These are phyloP conservation scores for Arachnomyces sp. DNA, from an alignment of 2,329 filamentous ascomycete species.

Conservation along the genomic window DNA sequence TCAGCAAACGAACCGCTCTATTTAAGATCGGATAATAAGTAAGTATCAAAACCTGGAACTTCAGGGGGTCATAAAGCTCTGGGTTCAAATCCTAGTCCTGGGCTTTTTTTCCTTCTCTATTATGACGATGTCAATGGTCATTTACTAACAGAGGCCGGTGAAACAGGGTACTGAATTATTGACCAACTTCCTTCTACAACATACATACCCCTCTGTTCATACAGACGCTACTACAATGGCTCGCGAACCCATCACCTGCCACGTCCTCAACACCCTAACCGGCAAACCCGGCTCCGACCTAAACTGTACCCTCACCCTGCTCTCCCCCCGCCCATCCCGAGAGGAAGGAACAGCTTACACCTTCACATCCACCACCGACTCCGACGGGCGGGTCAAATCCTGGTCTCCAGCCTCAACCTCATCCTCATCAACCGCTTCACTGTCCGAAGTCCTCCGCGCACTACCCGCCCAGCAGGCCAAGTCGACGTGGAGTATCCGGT, in stretches of 20 bases:
- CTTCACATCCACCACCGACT: conserved; percentile 36
- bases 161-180: too few species aligned
- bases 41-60: too few species aligned
- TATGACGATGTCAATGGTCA: too few species aligned
- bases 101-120: too few species aligned
- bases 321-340: conserved; percentile 29
- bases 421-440: conserved; percentile 15
- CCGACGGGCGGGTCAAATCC: conserved; percentile 39
- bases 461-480: conserved; percentile 30
- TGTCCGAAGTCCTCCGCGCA: conserved; percentile 22
- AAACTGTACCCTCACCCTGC: conserved; percentile 44
- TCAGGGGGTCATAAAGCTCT: too few species aligned
- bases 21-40: too few species aligned
- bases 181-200: too few species aligned
- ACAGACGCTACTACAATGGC: conserved; percentile 21
- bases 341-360: conserved; percentile 10
- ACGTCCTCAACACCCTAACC: conserved; percentile 43
- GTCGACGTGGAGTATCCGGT: conserved; percentile 40
- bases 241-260: conserved; percentile 43
- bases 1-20: too few species aligned
- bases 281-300: conserved; percentile 39
- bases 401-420: conserved; percentile 29
- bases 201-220: conserved; percentile 7
- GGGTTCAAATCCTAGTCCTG: too few species aligned
- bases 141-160: too few species aligned